Evolutionary conservation across 352 stramenopile genomes (phyloP).

Genomic region (Globisporangium uncinulatum): DNA sequence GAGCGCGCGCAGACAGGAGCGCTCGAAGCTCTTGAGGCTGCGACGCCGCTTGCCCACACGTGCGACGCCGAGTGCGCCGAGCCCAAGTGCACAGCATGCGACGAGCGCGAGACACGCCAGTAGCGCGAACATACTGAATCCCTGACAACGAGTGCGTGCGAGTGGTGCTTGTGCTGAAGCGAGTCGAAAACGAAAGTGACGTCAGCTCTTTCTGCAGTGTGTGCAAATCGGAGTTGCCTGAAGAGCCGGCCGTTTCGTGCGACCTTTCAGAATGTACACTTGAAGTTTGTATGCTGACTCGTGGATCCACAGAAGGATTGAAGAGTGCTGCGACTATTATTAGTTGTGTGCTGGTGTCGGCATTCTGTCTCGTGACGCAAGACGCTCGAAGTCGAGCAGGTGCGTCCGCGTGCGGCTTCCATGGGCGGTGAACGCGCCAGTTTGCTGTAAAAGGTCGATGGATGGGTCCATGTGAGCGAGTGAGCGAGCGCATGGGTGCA

Average conservation of each 20-base stretch:
- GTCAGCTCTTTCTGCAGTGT: neutral
- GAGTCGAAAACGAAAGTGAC: neutral
- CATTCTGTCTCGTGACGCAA: no score
- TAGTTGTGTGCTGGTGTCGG: no score
- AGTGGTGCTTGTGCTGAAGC: no score
- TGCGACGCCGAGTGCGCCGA: slow-evolving; percentile 18
- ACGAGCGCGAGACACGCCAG: slow-evolving; percentile 12
- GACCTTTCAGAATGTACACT: neutral
- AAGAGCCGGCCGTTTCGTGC: slow-evolving; percentile 4
- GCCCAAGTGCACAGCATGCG: slow-evolving; percentile 11
- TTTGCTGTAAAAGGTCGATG: no score
- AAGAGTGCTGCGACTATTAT: no score
- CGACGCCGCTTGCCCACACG: slow-evolving; percentile 21
- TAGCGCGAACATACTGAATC: slow-evolving; percentile 15
- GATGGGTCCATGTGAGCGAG: no score
- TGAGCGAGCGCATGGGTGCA: no score
- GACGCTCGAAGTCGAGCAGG: no score
- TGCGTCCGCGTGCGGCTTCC: no score
- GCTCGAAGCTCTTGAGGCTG: slow-evolving; percentile 22
- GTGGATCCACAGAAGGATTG: neutral
- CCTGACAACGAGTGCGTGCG: no score
- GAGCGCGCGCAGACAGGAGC: slow-evolving; percentile 1
- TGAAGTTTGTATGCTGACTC: neutral
- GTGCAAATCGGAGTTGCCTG: neutral
- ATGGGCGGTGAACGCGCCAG: no score